These are phyloP conservation scores for Russula compacta DNA, from an alignment of 768 basidiomycete genomes.

Conservation along the genomic window DNA sequence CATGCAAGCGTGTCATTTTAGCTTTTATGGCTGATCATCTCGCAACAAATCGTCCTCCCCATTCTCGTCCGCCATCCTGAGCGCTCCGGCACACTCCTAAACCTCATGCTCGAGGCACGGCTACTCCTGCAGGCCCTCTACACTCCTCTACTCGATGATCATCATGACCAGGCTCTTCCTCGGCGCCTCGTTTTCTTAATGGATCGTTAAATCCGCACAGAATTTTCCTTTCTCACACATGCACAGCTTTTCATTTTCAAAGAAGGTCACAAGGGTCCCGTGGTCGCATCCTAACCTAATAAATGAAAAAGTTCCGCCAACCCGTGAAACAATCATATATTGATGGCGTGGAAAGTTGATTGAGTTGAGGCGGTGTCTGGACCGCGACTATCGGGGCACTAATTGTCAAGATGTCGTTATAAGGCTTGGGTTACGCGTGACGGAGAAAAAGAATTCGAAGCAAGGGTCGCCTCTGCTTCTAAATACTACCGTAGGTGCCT, in stretches of 20 bases:
- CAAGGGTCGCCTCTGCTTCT: background rate
- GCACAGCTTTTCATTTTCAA: background rate
- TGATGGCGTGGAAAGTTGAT: slow-evolving; percentile 4
- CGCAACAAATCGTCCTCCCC: background rate
- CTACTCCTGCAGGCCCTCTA: too few relatives aligned
- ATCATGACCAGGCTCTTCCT: background rate
- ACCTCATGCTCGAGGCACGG: background rate
- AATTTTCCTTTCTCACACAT: background rate
- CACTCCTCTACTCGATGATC: background rate
- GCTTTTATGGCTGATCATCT: background rate
- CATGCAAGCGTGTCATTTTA: background rate
- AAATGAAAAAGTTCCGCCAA: slow-evolving; percentile 5
- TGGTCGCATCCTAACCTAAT: background rate
- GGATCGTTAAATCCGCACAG: background rate
- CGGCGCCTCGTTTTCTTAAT: background rate
- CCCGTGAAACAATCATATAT: background rate
- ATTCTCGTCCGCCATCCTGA: background rate
- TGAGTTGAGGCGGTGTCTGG: background rate
- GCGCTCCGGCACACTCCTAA: background rate
- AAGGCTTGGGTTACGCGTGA: background rate
- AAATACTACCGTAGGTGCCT: background rate
- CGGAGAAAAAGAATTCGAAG: background rate
- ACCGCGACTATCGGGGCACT: background rate
- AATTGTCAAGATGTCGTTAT: slow-evolving; percentile 9
- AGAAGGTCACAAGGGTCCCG: background rate